These are phyloP conservation scores for Starmerella apicola DNA, from an alignment of 805 yeast species.

Conservation along the genomic window DNA sequence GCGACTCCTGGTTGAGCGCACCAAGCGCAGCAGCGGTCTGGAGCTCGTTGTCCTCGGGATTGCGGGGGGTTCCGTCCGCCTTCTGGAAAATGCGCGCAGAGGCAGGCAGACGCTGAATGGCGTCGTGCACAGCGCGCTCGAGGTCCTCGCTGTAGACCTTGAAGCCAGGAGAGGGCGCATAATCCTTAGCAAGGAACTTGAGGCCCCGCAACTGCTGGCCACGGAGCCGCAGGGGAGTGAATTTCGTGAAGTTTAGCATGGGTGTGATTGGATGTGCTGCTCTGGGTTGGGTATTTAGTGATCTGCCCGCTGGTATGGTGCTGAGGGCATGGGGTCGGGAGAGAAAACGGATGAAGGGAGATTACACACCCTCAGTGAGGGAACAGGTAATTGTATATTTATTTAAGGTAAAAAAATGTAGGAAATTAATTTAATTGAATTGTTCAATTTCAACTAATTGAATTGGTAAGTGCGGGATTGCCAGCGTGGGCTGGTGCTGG, in stretches of 20 bases:
- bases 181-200: constrained; percentile 24
- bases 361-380: too few relatives aligned
- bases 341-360: too few relatives aligned
- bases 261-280: not conserved
- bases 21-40: constrained; percentile 62
- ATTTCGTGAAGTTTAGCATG: not conserved
- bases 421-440: too few relatives aligned
- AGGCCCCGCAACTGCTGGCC: constrained; percentile 15
- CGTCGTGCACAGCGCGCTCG: constrained; percentile 28
- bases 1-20: constrained; percentile 43
- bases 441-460: too few relatives aligned
- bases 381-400: too few relatives aligned
- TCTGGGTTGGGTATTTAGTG: not conserved
- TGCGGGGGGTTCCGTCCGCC: constrained; percentile 62
- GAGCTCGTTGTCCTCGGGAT: constrained; percentile 56
- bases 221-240: not conserved
- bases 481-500: too few relatives aligned
- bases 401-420: too few relatives aligned
- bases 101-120: constrained; percentile 51
- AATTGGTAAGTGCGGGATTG: too few relatives aligned
- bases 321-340: too few relatives aligned
- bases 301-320: too few relatives aligned
- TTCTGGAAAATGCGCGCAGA: constrained; percentile 57
- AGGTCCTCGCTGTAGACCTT: constrained; percentile 37
- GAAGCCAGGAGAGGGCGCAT: constrained; percentile 28